Percentiles rank a stretch among this genome's conserved stretches.
phyloP scores from a whole-genome alignment of 371 early-diverging fungal species.

The Lichtheimia hyalospora region DNA sequence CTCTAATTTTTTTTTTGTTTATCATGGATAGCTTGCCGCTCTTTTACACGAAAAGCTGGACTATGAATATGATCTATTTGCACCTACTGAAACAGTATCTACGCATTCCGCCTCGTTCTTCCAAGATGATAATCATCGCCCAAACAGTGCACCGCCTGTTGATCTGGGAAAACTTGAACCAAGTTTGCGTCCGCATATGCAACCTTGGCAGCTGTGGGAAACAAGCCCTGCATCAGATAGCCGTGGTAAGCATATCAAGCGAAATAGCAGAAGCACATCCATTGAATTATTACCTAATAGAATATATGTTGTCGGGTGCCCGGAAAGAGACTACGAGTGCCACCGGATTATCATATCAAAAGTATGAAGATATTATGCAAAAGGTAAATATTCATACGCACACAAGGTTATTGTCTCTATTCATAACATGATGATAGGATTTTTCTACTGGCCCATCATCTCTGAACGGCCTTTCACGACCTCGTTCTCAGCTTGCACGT shows the following conservation, averaged over 20 bases:
- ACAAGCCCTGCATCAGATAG: background rate
- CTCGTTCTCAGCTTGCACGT: no score
- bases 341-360: conserved; percentile 25
- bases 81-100: conserved; percentile 3
- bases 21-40: conserved; percentile 34
- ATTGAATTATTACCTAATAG: background rate
- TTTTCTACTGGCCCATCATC: no score
- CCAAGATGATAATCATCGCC: conserved; percentile 31
- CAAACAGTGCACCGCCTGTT: conserved; percentile 44
- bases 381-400: conserved; percentile 20
- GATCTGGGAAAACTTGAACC: conserved; percentile 14
- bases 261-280: background rate
- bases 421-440: conserved; percentile 16
- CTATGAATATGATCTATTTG: conserved; percentile 37
- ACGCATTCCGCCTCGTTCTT: conserved; percentile 19
- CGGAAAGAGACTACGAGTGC: conserved; percentile 13
- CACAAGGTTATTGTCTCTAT: background rate
- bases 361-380: conserved; percentile 38
- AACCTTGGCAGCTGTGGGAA: conserved; percentile 40
- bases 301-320: conserved; percentile 7
- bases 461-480: no score
- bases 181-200: conserved; percentile 10
- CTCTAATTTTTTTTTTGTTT: conserved; percentile 7
- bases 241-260: conserved; percentile 6
- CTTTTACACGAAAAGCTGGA: conserved; percentile 44